Evolutionary conservation across 495 filamentous ascomycete species (phyloP).

Genomic region (Trichoderma orchidacearum): DNA sequence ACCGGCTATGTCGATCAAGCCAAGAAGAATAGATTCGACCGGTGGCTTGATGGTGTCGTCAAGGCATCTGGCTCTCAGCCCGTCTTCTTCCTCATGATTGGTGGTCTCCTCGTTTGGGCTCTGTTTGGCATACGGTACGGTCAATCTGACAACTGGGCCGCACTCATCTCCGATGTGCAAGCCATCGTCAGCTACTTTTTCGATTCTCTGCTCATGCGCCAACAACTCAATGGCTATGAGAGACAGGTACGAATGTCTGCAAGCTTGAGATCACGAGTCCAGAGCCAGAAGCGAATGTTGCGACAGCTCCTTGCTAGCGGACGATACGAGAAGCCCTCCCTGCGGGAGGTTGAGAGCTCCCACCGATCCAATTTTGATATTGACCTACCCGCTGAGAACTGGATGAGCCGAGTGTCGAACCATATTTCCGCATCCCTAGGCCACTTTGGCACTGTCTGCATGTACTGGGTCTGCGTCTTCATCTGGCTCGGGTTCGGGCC

Average conservation of each 20-base stretch:
- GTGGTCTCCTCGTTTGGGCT: neutral
- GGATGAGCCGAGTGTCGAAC: neutral
- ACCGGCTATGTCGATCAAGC: neutral
- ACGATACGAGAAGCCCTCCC: neutral
- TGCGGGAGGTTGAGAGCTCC: neutral
- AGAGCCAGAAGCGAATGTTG: neutral
- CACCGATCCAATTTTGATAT: neutral
- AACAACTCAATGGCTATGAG: neutral
- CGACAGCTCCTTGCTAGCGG: neutral
- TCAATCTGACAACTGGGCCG: neutral
- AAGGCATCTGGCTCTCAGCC: neutral
- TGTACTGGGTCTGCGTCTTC: conserved; percentile 24
- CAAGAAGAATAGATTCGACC: neutral
- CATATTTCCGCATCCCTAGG: neutral
- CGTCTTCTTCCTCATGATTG: neutral
- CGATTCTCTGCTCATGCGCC: neutral
- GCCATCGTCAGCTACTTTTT: neutral
- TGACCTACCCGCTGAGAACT: neutral
- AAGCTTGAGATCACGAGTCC: neutral
- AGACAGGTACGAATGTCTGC: neutral
- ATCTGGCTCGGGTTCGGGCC: conserved; percentile 22
- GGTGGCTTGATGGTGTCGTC: neutral
- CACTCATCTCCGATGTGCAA: neutral
- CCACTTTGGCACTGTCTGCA: conserved; percentile 2
- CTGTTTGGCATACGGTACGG: neutral